These are phyloP conservation scores for Poa pratensis DNA, from an alignment of 176 grass and related monocot species.

Conservation along the genomic window DNA sequence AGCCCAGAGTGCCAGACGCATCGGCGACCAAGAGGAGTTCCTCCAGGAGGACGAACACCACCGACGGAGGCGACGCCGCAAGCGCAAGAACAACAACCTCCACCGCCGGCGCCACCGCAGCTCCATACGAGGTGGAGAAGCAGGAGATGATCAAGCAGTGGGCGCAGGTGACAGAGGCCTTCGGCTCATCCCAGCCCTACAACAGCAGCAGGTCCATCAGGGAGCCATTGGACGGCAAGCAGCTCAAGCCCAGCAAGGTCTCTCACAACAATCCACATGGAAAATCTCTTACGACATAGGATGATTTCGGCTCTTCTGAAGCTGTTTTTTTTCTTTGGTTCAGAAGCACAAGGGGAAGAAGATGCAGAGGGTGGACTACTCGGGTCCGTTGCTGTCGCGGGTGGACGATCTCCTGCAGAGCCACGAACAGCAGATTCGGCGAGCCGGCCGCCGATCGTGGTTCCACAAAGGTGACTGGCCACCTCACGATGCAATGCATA, in stretches of 20 bases:
- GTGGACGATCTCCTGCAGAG: constrained; percentile 84
- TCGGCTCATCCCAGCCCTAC: constrained; percentile 47
- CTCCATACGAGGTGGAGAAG: constrained; percentile 60
- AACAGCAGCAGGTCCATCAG: constrained; percentile 39
- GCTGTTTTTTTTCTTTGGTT: background rate
- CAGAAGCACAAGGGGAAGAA: constrained; percentile 62
- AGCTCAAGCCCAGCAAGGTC: constrained; percentile 50
- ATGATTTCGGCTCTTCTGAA: constrained; percentile 5
- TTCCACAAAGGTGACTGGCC: constrained; percentile 66
- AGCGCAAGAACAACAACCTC: background rate
- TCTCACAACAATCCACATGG: background rate
- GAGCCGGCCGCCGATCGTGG: constrained; percentile 65
- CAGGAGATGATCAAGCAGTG: constrained; percentile 73
- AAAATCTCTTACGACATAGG: too few relatives aligned
- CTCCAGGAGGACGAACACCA: constrained; percentile 30
- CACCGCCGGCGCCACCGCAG: background rate
- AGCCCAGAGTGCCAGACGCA: constrained; percentile 36
- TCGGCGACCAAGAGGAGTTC: constrained; percentile 31
- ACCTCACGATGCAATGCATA: background rate
- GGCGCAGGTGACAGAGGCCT: constrained; percentile 59
- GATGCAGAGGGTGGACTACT: constrained; percentile 61
- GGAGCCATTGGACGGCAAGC: constrained; percentile 40
- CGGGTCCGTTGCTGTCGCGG: constrained; percentile 63
- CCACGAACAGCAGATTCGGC: constrained; percentile 73
- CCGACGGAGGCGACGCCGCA: background rate